phyloP scores from a whole-genome alignment of 768 basidiomycete species.

The Tricholoma hemisulphureum region DNA sequence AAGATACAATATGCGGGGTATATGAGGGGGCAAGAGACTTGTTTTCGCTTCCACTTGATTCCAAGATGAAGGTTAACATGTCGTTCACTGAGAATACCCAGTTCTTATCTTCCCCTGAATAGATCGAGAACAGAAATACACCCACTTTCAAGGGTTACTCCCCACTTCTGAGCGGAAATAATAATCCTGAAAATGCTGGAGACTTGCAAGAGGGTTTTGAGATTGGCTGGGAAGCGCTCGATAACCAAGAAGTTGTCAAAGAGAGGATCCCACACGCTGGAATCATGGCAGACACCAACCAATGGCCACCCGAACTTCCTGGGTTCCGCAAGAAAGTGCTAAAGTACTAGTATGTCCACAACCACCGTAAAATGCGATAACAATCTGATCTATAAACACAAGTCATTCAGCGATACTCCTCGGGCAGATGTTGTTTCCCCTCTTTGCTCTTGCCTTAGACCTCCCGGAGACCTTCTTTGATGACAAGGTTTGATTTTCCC shows the following conservation, averaged over 20 bases:
- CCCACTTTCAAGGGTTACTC: conserved; percentile 78
- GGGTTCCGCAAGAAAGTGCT: conserved; percentile 60
- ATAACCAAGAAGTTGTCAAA: conserved; percentile 21
- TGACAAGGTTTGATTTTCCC: conserved; percentile 56
- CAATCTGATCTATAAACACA: not conserved
- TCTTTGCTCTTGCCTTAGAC: conserved; percentile 81
- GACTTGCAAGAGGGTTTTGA: conserved; percentile 93
- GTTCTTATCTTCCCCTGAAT: not conserved
- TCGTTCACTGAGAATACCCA: not conserved
- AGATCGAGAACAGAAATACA: conserved; percentile 69
- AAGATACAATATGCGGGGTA: conserved; percentile 43
- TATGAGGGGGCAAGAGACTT: conserved; percentile 55
- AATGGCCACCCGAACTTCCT: conserved; percentile 70
- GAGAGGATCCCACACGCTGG: conserved; percentile 35
- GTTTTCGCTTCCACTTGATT: conserved; percentile 61
- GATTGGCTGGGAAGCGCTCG: conserved; percentile 66
- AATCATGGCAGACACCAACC: conserved; percentile 67
- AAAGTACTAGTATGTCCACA: conserved; percentile 59
- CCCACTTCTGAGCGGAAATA: conserved; percentile 68
- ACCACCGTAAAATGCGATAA: not conserved
- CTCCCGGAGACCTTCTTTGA: conserved; percentile 75
- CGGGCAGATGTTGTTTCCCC: conserved; percentile 73
- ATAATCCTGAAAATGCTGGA: conserved; percentile 72
- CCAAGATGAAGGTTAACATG: conserved; percentile 60
- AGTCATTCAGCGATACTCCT: conserved; percentile 37